Base-by-base conservation (phyloP, 108 stramenopile genomes). In the Chaetoceros muelleri region DNA sequence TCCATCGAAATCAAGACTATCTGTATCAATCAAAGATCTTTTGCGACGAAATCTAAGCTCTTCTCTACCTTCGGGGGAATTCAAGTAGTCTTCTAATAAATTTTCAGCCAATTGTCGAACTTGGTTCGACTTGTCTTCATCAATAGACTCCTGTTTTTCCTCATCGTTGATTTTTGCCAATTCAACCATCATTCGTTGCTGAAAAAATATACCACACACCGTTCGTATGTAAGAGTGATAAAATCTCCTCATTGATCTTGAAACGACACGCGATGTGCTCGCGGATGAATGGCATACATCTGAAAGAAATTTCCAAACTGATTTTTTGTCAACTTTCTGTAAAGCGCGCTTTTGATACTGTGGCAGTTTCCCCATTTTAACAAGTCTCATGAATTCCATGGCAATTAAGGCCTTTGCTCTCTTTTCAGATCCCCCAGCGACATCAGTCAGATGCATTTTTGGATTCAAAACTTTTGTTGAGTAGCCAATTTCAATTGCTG, bases 401-500 rank as follows among this genome's bases (percentile, higher is more conserved):
- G 85, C 78, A 57, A 87, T 67, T 44, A 75, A 73, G 25, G 84
- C 72, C 10, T 79, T 70, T 3, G 88, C 85, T 46, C 62, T 61
- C 1, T 74, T 58, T 1, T 61, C 56, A 7, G 79, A 79, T 13
- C 70, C 79, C 62, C 85, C 81, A 30, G 81, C 61, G n/a, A 97
- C 79, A 64, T 93, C 84, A 28, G 87, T 93, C 30, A 97, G 25
- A 19, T 86, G 79, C 96, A 96, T 97, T 62, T 87, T 82, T 16
- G 87, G 79, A 7, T 84, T 84, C 45, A 98, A 73, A 26, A 98
- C 89, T 44, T 84, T 66, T 7, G 92, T 90, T 13, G 92, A 87
- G 68, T 93, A 95, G 18, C 94, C 98, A 40, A 99, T 99, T 68
- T 98, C 95, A 40, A 97, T 84, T 21, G 98, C 98, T 3, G 98